A percentile compares a stretch with the other conserved stretches of the same genome.
Evolutionary conservation across 257 asterid species (phyloP).

Genomic region (Lithospermum erythrorhizon): DNA sequence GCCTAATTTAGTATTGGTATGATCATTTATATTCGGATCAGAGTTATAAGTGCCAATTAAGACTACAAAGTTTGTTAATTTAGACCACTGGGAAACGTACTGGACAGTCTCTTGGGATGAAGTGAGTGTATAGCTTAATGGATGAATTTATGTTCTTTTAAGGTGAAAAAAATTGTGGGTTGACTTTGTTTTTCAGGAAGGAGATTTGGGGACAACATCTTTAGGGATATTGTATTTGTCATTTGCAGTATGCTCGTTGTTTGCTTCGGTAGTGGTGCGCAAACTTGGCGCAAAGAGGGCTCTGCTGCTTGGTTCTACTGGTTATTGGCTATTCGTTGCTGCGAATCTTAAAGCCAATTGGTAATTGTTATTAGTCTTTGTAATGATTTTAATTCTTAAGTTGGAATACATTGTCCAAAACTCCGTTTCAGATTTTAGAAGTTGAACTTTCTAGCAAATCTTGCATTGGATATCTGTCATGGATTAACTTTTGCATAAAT

Average conservation of each 20-base stretch:
- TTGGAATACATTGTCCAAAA: too few species aligned
- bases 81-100: too few species aligned
- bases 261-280: slow-evolving; percentile 78
- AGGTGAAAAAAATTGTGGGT: not conserved
- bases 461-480: too few species aligned
- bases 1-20: too few species aligned
- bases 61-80: too few species aligned
- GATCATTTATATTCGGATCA: too few species aligned
- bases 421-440: not conserved
- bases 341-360: slow-evolving; percentile 94
- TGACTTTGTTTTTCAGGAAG: slow-evolving; percentile 39
- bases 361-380: slow-evolving; percentile 21
- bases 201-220: slow-evolving; percentile 78
- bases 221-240: slow-evolving; percentile 85
- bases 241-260: slow-evolving; percentile 54
- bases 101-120: too few species aligned
- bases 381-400: not conserved
- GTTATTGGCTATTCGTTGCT: slow-evolving; percentile 86
- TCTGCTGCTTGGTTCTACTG: slow-evolving; percentile 77
- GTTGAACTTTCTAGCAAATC: not conserved
- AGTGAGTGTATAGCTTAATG: too few species aligned
- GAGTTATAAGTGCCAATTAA: too few species aligned
- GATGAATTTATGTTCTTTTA: not conserved
- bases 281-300: slow-evolving; percentile 76
- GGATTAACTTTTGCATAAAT: too few species aligned